phyloP scores from a whole-genome alignment of 139 green algal genomes.

The Pleodorina starrii region DNA sequence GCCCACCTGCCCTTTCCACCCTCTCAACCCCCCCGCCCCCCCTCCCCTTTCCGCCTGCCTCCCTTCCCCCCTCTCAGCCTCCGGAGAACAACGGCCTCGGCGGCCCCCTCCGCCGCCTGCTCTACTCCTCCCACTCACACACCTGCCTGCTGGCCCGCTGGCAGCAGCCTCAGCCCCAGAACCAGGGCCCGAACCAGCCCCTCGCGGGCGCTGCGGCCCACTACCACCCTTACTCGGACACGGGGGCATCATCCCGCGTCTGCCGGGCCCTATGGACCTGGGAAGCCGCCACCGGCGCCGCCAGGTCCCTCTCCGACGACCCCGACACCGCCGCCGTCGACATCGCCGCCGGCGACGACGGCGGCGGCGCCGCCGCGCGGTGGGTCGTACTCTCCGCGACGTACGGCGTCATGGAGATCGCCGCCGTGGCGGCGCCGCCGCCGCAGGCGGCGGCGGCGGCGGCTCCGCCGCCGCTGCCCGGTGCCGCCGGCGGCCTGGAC shows the following conservation, averaged over 20 bases:
- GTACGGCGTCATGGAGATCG: constrained; percentile 61
- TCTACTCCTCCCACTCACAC: constrained; percentile 17
- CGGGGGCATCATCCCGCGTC: too few species aligned
- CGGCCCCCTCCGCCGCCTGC: constrained; percentile 1
- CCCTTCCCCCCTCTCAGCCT: background rate
- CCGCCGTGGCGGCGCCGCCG: background rate
- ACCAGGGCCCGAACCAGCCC: too few species aligned
- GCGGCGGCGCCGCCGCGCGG: background rate
- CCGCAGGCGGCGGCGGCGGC: background rate
- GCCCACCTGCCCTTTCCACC: too few species aligned
- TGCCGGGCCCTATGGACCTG: constrained; percentile 5
- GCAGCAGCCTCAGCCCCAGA: background rate
- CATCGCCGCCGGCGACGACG: background rate
- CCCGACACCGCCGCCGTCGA: constrained; percentile 50
- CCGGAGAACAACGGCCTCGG: background rate
- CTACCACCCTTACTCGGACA: too few species aligned
- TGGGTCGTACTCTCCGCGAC: constrained; percentile 59
- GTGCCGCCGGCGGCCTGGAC: constrained; percentile 10
- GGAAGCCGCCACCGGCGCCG: background rate
- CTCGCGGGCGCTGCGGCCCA: too few species aligned
- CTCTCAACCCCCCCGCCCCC: background rate
- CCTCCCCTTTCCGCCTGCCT: background rate
- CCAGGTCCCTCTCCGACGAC: constrained; percentile 40
- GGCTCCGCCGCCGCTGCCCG: background rate
- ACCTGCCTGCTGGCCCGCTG: constrained; percentile 38